Evolutionary conservation across 306 rosid species (phyloP).

Genomic region (Cicer yamashitae): DNA sequence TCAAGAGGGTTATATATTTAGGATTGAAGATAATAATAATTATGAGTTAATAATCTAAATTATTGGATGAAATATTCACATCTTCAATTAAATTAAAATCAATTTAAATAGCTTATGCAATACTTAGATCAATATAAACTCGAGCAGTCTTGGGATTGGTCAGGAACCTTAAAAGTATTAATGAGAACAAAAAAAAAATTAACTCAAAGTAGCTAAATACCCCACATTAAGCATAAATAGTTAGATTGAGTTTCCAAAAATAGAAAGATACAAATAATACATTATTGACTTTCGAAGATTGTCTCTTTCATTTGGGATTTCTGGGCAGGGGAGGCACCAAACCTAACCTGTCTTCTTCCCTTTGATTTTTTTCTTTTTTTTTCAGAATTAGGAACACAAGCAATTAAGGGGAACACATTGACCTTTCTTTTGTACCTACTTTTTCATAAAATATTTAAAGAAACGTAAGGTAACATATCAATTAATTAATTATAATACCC

Average conservation of each 20-base stretch:
- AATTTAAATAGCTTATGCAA: no score
- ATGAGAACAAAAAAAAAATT: not conserved
- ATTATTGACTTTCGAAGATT: not conserved
- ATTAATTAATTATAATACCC: not conserved
- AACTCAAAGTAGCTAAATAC: not conserved
- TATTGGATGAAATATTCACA: no score
- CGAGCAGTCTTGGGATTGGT: not conserved
- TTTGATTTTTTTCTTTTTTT: not conserved
- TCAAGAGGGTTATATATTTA: no score
- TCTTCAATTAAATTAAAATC: not conserved
- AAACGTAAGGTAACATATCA: not conserved
- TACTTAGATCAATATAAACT: no score
- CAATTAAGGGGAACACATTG: not conserved
- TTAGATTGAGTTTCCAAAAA: not conserved
- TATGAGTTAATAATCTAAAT: no score
- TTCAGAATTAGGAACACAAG: not conserved
- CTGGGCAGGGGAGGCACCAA: conserved; percentile 10
- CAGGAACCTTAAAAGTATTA: not conserved
- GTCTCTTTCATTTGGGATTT: not conserved
- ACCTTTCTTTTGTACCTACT: not conserved
- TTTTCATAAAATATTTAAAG: not conserved
- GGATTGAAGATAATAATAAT: no score
- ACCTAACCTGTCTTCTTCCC: not conserved
- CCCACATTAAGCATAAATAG: not conserved
- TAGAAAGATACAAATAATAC: not conserved